These are phyloP conservation scores for Gardenia jasminoides DNA, from an alignment of 257 asterid genomes.

Conservation along the genomic window DNA sequence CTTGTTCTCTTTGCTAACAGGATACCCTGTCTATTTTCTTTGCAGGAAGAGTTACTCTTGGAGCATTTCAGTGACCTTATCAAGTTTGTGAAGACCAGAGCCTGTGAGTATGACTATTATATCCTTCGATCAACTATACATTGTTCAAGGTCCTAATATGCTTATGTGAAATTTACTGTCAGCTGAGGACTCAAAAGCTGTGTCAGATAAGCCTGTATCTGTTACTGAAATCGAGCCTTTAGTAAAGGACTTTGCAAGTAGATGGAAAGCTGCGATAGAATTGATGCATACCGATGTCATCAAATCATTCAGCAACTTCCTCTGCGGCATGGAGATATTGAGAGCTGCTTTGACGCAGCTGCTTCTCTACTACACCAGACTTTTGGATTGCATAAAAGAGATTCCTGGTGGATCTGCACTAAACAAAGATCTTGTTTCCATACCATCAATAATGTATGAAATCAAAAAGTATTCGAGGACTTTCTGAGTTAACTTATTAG, in stretches of 20 bases:
- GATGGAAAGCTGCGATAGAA: slow-evolving; percentile 97
- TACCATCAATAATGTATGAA: slow-evolving; percentile 89
- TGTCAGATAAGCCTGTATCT: slow-evolving; percentile 58
- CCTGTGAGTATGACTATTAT: slow-evolving; percentile 48
- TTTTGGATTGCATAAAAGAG: slow-evolving; percentile 83
- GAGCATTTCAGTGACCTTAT: slow-evolving; percentile 89
- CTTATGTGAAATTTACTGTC: slow-evolving; percentile 20
- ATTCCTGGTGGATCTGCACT: slow-evolving; percentile 71
- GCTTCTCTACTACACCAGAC: slow-evolving; percentile 88
- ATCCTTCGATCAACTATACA: not conserved
- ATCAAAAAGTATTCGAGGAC: slow-evolving; percentile 91
- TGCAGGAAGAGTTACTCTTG: slow-evolving; percentile 85
- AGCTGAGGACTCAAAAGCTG: slow-evolving; percentile 81
- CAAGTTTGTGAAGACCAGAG: slow-evolving; percentile 90
- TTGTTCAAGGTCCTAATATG: not conserved
- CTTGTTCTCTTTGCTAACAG: not conserved
- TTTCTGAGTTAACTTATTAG: slow-evolving; percentile 25
- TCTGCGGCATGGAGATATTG: slow-evolving; percentile 95
- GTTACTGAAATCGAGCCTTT: slow-evolving; percentile 82
- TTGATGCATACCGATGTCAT: slow-evolving; percentile 95
- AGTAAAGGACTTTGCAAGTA: slow-evolving; percentile 85
- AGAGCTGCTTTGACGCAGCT: slow-evolving; percentile 94
- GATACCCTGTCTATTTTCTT: not conserved
- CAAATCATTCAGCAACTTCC: slow-evolving; percentile 86
- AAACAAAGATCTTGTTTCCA: slow-evolving; percentile 95